These are phyloP conservation scores for Nidula microcarpa DNA, from an alignment of 768 basidiomycete species.

Conservation along the genomic window DNA sequence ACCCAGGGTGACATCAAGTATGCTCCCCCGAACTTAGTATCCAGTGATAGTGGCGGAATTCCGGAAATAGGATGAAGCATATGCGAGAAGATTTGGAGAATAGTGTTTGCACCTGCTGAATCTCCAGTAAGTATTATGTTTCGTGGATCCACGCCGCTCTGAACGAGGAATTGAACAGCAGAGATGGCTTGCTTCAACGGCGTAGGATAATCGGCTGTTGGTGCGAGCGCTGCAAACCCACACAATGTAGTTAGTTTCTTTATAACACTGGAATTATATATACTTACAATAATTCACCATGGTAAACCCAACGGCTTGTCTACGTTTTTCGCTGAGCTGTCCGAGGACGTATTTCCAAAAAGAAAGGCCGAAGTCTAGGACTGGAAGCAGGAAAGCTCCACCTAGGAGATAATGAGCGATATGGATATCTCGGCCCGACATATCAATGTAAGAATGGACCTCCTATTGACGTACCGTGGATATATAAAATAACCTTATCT, in stretches of 20 bases:
- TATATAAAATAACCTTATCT: conserved; percentile 26
- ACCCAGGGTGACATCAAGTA: conserved; percentile 30
- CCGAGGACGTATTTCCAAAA: conserved; percentile 25
- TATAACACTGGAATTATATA: background rate
- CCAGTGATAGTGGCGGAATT: conserved; percentile 15
- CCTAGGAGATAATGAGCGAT: conserved; percentile 13
- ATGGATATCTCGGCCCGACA: background rate
- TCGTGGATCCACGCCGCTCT: background rate
- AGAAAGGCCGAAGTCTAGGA: conserved; percentile 10
- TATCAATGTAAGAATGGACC: background rate
- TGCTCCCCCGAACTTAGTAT: conserved; percentile 16
- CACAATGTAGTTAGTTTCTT: background rate
- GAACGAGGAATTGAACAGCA: background rate
- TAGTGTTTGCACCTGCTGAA: conserved; percentile 30
- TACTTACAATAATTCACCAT: conserved; percentile 27
- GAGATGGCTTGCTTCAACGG: background rate
- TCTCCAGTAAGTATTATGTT: conserved; percentile 15
- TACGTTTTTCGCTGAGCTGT: conserved; percentile 15
- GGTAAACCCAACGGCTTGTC: conserved; percentile 19
- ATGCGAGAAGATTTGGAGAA: conserved; percentile 26
- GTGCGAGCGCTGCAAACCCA: background rate
- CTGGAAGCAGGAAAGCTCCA: conserved; percentile 23
- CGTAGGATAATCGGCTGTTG: background rate
- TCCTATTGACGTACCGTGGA: conserved; percentile 19
- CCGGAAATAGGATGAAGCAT: conserved; percentile 22